Evolutionary conservation across 768 basidiomycete genomes (phyloP).

Genomic region (Lactarius psammicola): DNA sequence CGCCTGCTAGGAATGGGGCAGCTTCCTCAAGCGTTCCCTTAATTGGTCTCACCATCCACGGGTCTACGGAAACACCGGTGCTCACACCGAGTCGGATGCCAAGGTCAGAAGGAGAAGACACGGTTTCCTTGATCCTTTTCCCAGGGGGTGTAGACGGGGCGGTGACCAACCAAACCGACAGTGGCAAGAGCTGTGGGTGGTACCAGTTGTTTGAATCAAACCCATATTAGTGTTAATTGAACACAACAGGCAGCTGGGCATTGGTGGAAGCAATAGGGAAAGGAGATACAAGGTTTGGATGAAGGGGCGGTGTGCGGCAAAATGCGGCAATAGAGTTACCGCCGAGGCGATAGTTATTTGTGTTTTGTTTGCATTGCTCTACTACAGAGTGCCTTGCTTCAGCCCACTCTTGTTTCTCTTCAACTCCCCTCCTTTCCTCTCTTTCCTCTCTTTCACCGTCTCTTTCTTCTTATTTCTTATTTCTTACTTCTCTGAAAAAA

Average conservation of each 20-base stretch:
- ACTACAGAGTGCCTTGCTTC: slow-evolving; percentile 3
- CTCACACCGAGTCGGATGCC: slow-evolving; percentile 44
- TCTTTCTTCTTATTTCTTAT: slow-evolving; percentile 3
- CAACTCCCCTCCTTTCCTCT: slow-evolving; percentile 10
- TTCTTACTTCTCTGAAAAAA: slow-evolving; percentile 9
- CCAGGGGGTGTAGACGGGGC: slow-evolving; percentile 16
- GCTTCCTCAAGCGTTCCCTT: slow-evolving; percentile 35
- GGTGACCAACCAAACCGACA: neutral
- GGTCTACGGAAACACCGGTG: slow-evolving; percentile 47
- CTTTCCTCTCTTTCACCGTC: slow-evolving; percentile 11
- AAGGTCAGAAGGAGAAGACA: slow-evolving; percentile 52
- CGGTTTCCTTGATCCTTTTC: slow-evolving; percentile 40
- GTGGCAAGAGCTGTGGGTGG: slow-evolving; percentile 2
- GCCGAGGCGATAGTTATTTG: neutral
- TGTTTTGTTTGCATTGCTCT: slow-evolving; percentile 3
- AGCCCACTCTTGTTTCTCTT: slow-evolving; percentile 22
- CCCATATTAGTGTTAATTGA: neutral
- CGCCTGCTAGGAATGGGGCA: slow-evolving; percentile 5
- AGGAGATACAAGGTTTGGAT: slow-evolving; percentile 46
- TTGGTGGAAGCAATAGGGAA: slow-evolving; percentile 45
- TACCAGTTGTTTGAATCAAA: neutral
- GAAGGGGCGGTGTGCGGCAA: slow-evolving; percentile 5
- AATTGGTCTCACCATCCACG: slow-evolving; percentile 46
- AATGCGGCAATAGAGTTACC: neutral
- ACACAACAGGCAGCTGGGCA: slow-evolving; percentile 39